These are phyloP conservation scores for Glaciozyma antarctica DNA, from an alignment of 768 basidiomycete species.

Conservation along the genomic window DNA sequence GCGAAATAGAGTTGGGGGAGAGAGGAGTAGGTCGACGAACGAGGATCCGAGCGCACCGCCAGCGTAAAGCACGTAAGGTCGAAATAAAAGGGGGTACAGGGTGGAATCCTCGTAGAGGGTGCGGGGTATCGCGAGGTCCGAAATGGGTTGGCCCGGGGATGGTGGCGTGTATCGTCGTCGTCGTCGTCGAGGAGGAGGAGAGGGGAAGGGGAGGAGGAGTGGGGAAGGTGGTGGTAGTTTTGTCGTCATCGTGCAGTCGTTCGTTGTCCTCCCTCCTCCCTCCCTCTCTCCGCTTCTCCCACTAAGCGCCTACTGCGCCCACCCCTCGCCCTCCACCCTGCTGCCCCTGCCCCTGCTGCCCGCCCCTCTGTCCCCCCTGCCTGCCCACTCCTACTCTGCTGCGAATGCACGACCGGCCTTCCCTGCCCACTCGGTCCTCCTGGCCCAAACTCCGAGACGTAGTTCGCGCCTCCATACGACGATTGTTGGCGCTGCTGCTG, in stretches of 20 bases:
- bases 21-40: not conserved
- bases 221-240: not conserved
- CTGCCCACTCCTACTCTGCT: not conserved
- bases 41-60: too few relatives aligned
- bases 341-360: slow-evolving; percentile 1
- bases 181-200: not conserved
- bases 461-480: slow-evolving; percentile 11
- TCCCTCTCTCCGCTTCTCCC: too few relatives aligned
- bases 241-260: not conserved
- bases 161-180: not conserved
- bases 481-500: slow-evolving; percentile 23
- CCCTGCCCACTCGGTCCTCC: too few relatives aligned
- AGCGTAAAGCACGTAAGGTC: too few relatives aligned
- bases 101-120: not conserved
- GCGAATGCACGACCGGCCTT: not conserved
- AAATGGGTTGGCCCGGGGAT: not conserved
- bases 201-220: not conserved
- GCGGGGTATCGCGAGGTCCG: not conserved
- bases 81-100: not conserved
- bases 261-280: too few relatives aligned
- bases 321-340: too few relatives aligned
- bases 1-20: not conserved
- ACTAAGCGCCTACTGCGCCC: too few relatives aligned
- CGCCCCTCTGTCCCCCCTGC: slow-evolving; percentile 1
- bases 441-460: not conserved